These are phyloP conservation scores for Cyberlindnera amylophila DNA, from an alignment of 805 yeast species.

Conservation along the genomic window DNA sequence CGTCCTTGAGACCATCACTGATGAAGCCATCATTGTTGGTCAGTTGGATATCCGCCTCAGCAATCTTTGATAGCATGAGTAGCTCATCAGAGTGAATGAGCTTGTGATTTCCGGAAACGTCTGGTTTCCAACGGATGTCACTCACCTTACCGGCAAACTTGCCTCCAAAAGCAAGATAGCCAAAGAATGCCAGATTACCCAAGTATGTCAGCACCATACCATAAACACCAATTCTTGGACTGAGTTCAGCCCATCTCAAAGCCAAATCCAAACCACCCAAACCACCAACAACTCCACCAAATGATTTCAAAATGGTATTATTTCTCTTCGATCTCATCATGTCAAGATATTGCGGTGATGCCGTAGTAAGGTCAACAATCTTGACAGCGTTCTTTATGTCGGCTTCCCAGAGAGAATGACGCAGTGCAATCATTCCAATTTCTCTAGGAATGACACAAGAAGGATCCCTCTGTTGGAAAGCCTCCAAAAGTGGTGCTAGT, in stretches of 20 bases:
- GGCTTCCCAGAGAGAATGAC: constrained; percentile 15
- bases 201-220: constrained; percentile 48
- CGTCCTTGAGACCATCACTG: constrained; percentile 14
- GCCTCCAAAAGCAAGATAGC: constrained; percentile 45
- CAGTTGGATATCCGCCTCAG: constrained; percentile 51
- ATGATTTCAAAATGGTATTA: constrained; percentile 32
- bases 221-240: constrained; percentile 32
- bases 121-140: constrained; percentile 57
- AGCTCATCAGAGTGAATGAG: constrained; percentile 64
- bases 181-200: constrained; percentile 44
- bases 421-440: constrained; percentile 9
- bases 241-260: constrained; percentile 27
- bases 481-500: constrained; percentile 6
- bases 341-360: constrained; percentile 46
- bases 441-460: constrained; percentile 1
- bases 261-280: constrained; percentile 45
- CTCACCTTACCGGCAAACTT: constrained; percentile 51
- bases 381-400: constrained; percentile 41
- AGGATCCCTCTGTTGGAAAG: constrained; percentile 6
- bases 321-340: constrained; percentile 32
- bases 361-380: constrained; percentile 59
- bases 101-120: constrained; percentile 62
- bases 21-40: constrained; percentile 21
- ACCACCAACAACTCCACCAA: constrained; percentile 32
- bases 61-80: constrained; percentile 58